Conservation (phyloP, 148 eudicot genomes). For the Diospyros kaki region DNA sequence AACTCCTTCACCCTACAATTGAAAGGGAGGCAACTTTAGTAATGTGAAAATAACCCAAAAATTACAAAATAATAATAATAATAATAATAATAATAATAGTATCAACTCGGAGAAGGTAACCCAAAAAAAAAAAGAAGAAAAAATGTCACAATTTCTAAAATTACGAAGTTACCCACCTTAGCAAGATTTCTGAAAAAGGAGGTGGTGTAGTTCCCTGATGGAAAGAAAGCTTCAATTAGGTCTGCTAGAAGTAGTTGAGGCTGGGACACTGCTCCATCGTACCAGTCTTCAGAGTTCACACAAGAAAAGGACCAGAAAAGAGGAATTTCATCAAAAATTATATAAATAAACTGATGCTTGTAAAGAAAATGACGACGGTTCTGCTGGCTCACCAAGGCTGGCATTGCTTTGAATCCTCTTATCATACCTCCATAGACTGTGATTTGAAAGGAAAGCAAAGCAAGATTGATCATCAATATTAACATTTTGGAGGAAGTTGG, state of each 20-base stretch:
- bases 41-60: not conserved
- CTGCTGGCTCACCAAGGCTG: constrained; percentile 53
- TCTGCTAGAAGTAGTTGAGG: constrained; percentile 90
- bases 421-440: constrained; percentile 92
- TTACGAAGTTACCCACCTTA: constrained; percentile 38
- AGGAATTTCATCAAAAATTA: not conserved
- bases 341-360: not conserved
- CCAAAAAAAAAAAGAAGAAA: not conserved
- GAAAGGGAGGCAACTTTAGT: not conserved
- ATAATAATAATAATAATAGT: not conserved
- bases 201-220: constrained; percentile 80
- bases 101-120: not conserved
- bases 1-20: constrained; percentile 58
- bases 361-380: constrained; percentile 6
- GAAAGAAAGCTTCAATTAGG: constrained; percentile 74
- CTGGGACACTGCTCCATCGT: constrained; percentile 87
- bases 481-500: constrained; percentile 62
- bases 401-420: constrained; percentile 51
- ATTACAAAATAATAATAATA: not conserved
- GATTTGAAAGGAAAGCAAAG: constrained; percentile 58
- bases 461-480: constrained; percentile 67
- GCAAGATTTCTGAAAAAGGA: constrained; percentile 76
- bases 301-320: not conserved
- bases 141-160: not conserved
- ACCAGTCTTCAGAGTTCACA: constrained; percentile 58